Base-by-base conservation (phyloP, 2,329 filamentous ascomycete species). In the Fusarium odoratissimum region DNA sequence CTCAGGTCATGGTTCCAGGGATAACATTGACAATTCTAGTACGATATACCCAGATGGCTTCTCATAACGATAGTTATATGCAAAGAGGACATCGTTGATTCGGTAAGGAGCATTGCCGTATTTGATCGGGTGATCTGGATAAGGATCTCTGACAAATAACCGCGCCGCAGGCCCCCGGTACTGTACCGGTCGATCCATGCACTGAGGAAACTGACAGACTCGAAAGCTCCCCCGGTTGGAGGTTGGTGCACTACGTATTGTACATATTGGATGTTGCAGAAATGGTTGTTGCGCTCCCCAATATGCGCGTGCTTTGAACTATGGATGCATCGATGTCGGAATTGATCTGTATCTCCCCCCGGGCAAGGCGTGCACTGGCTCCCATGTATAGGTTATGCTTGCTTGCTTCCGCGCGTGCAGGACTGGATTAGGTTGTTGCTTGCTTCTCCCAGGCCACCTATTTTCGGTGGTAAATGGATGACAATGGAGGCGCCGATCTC, bases 401-500 rank as follows among this genome's bases (percentile, higher is more conserved):
- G 54, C 38, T 42, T 59, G 38, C 19, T 45, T 64, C 41, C 35
- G 35, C 21, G 23, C 28, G 25, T 55, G 60, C 52, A 59, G 33
- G 33, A 21, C 46, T 59, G 37, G 23, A 35, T 46, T 46, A 54
- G 37, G 30, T 28, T 60, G 45, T 55, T 60, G 71, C 45, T 54
- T 44, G 56, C 55, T 64, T 51, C 55, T 58, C 51, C 60, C 63
- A 66, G 60, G 56, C 45, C 28, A 44, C 55, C 42, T 60, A 46
- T 55, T 48, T 60, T 49, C 57, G 56, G 58, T 61, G 60, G 46
- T 66, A 72, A 64, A 64, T 67, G 58, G 60, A 63, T 40, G 60
- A 66, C 61, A 56, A 73, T 59, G 42, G 44, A 64, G 58, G 30
- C 16, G 75, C 68, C 72, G 74, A 76, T 76, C 74, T 75, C 67